Evolutionary conservation across 352 stramenopile species (phyloP).

Genomic region (Phytophthora cryptogea): DNA sequence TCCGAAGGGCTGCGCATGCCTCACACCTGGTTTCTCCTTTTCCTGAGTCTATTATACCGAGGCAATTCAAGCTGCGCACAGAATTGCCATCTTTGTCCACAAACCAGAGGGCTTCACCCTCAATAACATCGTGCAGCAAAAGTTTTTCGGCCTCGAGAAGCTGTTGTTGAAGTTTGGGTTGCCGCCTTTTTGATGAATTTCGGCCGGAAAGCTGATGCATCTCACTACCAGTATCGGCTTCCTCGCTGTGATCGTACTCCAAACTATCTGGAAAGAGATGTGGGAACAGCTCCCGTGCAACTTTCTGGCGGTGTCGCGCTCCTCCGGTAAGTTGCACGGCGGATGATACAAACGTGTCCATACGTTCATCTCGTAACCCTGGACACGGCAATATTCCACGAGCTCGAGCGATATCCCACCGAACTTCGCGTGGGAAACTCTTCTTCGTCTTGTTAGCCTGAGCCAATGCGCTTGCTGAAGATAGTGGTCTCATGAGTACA

Average conservation of each 20-base stretch:
- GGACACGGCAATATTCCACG: slow-evolving; percentile 62
- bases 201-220: slow-evolving; percentile 1
- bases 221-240: slow-evolving; percentile 13
- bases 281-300: slow-evolving; percentile 75
- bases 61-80: slow-evolving; percentile 73
- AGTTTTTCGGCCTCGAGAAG: slow-evolving; percentile 61
- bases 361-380: slow-evolving; percentile 60
- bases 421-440: slow-evolving; percentile 58
- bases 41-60: slow-evolving; percentile 44
- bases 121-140: slow-evolving; percentile 72
- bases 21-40: slow-evolving; percentile 50
- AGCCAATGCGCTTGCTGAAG: slow-evolving; percentile 19
- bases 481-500: slow-evolving; percentile 20
- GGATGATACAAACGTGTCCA: slow-evolving; percentile 55
- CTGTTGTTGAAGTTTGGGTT: slow-evolving; percentile 33
- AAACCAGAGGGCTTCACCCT: slow-evolving; percentile 77
- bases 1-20: slow-evolving; percentile 51
- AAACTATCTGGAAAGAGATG: slow-evolving; percentile 47
- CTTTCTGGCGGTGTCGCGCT: slow-evolving; percentile 58
- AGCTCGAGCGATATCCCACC: slow-evolving; percentile 52
- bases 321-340: slow-evolving; percentile 72
- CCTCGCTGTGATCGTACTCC: slow-evolving; percentile 18
- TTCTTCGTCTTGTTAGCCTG: slow-evolving; percentile 41
- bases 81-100: slow-evolving; percentile 77
- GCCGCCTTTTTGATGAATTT: slow-evolving; percentile 21